Evolutionary conservation across 495 filamentous ascomycete genomes (phyloP), one percentile per base, ranked within the genome.

Genomic region (Penicillium macrosclerotiorum): DNA sequence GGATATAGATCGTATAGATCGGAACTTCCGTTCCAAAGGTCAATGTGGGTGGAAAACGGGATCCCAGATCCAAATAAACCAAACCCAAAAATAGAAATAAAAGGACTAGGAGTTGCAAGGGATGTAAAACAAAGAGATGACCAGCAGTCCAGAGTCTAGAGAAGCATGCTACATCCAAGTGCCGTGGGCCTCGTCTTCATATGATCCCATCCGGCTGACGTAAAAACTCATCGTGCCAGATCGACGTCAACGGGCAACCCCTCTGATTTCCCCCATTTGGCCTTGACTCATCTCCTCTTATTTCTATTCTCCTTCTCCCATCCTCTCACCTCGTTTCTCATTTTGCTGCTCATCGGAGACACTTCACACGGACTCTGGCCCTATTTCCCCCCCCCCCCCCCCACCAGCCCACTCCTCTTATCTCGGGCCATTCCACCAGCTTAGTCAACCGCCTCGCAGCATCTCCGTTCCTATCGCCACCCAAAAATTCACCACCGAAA

Each of bases 121-220:
- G n/a, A n/a, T n/a, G n/a, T n/a, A n/a, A n/a, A n/a, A n/a, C n/a
- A n/a, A n/a, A n/a, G n/a, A n/a, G n/a, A n/a, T n/a, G n/a, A n/a
- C n/a, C n/a, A n/a, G n/a, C n/a, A n/a, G n/a, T n/a, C n/a, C n/a
- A n/a, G n/a, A n/a, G n/a, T n/a, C n/a, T n/a, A n/a, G n/a, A n/a
- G n/a, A n/a, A n/a, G n/a, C 17, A 34, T 35, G 41, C 35, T 44
- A 3, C 19, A 47, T 32, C n/a, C n/a, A n/a, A n/a, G n/a, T n/a
- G n/a, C n/a, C n/a, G n/a, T n/a, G n/a, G n/a, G n/a, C n/a, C n/a
- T n/a, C n/a, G 14, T 24, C 22, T 54, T 49, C 40, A 39, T 35
- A 35, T 50, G 42, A 46, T 49, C 26, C 25, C 35, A 42, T 37
- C 36, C 26, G 11, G 54, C 54, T 57, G 54, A 57, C 54, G 49